Conservation (phyloP, 78 protist species). For the Dictyostelium intermedium region DNA sequence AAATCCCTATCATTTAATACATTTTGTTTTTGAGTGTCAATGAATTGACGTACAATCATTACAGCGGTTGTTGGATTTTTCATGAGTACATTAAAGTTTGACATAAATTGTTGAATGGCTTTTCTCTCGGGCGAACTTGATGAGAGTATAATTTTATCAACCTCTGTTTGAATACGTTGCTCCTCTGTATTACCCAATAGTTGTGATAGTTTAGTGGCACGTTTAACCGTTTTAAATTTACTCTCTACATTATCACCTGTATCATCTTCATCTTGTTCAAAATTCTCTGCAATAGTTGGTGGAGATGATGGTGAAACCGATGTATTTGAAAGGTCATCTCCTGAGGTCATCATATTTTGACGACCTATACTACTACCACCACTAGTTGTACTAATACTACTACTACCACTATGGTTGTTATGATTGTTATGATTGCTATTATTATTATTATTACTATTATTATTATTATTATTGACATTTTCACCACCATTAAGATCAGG, state of each 20-base stretch:
- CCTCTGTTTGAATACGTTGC: conserved; percentile 60
- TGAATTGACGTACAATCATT: conserved; percentile 35
- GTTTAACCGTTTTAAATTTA: not conserved
- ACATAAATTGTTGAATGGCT: conserved; percentile 54
- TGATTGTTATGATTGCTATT: not conserved
- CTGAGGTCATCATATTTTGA: not conserved
- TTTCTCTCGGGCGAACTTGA: conserved; percentile 35
- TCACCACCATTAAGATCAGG: not conserved
- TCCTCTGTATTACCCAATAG: conserved; percentile 60
- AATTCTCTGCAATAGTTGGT: not conserved
- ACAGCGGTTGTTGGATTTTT: conserved; percentile 25
- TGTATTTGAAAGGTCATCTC: not conserved
- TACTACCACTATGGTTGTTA: not conserved
- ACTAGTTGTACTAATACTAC: not conserved
- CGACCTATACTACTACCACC: not conserved
- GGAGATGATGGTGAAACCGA: conserved; percentile 50
- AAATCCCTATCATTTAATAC: conserved; percentile 21
- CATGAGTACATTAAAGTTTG: conserved; percentile 22
- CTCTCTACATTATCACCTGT: not conserved
- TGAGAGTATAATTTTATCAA: conserved; percentile 47
- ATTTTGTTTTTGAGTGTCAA: conserved; percentile 47
- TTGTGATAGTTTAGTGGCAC: conserved; percentile 57
- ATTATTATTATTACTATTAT: not conserved
- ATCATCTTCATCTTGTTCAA: not conserved
- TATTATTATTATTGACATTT: not conserved